phyloP scores from a whole-genome alignment of 2,329 filamentous ascomycete genomes.

The Verticillium isaacii region DNA sequence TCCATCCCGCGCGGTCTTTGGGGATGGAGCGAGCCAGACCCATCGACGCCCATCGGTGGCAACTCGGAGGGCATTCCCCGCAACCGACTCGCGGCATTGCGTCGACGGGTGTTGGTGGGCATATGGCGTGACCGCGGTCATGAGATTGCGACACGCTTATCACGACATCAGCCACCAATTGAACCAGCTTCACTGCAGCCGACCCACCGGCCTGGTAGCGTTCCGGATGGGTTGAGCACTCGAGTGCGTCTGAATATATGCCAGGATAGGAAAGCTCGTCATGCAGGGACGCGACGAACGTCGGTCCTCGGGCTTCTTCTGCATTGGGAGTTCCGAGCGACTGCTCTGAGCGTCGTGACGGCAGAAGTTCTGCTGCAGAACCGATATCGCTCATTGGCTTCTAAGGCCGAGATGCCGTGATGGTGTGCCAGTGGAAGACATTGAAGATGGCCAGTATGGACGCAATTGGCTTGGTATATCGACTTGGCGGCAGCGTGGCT shows the following conservation, averaged over 20 bases:
- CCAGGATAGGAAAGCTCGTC: neutral
- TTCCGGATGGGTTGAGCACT: neutral
- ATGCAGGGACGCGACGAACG: conserved; percentile 1
- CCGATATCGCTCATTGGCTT: neutral
- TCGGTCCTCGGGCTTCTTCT: neutral
- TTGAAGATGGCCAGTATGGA: neutral
- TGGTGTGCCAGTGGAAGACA: neutral
- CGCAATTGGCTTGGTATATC: neutral
- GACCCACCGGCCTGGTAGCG: conserved; percentile 1
- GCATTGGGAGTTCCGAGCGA: neutral
- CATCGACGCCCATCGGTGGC: neutral
- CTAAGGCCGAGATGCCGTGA: neutral
- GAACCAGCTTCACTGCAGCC: neutral
- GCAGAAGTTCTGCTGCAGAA: neutral
- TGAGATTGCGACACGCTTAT: conserved; percentile 12
- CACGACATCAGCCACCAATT: conserved; percentile 3
- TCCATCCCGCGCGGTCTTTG: neutral
- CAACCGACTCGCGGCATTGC: neutral
- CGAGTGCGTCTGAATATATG: neutral
- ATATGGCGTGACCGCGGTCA: conserved; percentile 12
- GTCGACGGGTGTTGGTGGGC: neutral
- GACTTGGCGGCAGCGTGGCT: neutral
- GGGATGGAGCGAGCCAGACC: neutral
- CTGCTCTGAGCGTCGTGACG: neutral
- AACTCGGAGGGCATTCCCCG: neutral